Percentiles rank a stretch among this genome's conserved stretches.
phyloP scores from a whole-genome alignment of 352 stramenopile species.

The Thraustochytrium striatum region DNA sequence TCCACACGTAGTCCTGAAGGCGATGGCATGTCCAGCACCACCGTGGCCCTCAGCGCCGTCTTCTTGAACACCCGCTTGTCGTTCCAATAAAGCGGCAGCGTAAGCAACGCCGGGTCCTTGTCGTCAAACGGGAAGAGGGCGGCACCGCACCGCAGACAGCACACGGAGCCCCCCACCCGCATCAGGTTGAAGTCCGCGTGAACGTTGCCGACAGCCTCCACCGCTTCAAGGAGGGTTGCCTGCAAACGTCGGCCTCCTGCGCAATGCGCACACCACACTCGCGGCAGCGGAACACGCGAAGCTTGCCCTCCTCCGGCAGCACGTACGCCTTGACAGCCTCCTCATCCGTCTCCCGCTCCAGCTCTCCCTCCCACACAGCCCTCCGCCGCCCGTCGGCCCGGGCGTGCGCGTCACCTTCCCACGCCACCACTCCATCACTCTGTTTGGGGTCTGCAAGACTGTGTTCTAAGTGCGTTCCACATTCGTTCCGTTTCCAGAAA shows the following conservation, averaged over 20 bases:
- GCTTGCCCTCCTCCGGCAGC: background rate
- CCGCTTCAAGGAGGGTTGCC: background rate
- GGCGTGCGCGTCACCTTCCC: background rate
- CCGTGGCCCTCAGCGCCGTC: background rate
- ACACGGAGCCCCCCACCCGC: background rate
- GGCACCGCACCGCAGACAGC: background rate
- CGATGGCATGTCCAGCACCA: background rate
- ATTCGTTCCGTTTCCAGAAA: too few species aligned
- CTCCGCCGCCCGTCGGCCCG: background rate
- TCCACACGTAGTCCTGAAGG: background rate
- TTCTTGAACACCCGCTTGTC: conserved; percentile 1
- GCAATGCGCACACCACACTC: background rate
- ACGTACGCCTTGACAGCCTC: background rate
- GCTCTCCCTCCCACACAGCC: background rate
- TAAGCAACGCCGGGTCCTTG: background rate
- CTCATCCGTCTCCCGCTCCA: background rate
- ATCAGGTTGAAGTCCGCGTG: background rate
- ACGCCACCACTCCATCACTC: background rate
- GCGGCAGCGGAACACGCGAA: background rate
- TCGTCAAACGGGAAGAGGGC: background rate
- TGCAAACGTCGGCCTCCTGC: background rate
- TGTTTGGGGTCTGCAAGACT: too few species aligned
- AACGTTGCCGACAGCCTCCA: background rate
- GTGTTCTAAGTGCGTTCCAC: too few species aligned
- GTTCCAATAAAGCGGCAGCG: background rate